Base-by-base conservation (phyloP, 768 basidiomycete species). In the Kwoniella pini region DNA sequence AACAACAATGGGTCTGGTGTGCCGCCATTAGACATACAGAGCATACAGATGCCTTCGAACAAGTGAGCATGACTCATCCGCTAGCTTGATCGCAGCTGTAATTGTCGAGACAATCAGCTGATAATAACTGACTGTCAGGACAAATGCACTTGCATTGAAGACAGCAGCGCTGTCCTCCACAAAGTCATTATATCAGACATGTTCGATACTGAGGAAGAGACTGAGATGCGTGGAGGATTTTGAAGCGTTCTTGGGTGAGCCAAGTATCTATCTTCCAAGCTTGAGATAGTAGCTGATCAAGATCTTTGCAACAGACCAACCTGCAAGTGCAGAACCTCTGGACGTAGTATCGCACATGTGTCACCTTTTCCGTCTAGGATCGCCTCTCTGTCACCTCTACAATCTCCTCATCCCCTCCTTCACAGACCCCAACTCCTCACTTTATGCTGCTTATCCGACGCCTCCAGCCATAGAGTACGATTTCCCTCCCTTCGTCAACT, bases 291-390 rank as follows among this genome's bases (percentile, higher is more conserved):
- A 33, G 36, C 33, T 51, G 27, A 27, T 67, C 51, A 9, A 49
- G 24, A n/a, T 22, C n/a, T 6, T 54, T 21, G 39, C 24, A 10
- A 9, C 55, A 72, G 75, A 72, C 46, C 67, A 71, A 63, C 74
- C 76, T 27, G 40, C 59, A 15, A 56, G 49, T 9, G 74, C 69
- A n/a, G 64, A 64, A 44, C 70, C 54, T 12, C 71, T 75, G 22
- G 93, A 97, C 81, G 91, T 92, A 36, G 95, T 99, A 71, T 87
- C 88, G 46, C 90, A 92, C 77, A 86, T 97, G 50, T 95, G 94
- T 88, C 90, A 91, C 74, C 87, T 90, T 76, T 90, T 99, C 80
- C 87, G 92, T 40, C 85, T 92, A 33, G 96, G 96, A 60, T 87
- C 91, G 48, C 88, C 93, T 44, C 88, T 98, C 68, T 95, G 92